Conservation (phyloP, 2,329 filamentous ascomycete genomes). For the Aspergillus novoparasiticus region DNA sequence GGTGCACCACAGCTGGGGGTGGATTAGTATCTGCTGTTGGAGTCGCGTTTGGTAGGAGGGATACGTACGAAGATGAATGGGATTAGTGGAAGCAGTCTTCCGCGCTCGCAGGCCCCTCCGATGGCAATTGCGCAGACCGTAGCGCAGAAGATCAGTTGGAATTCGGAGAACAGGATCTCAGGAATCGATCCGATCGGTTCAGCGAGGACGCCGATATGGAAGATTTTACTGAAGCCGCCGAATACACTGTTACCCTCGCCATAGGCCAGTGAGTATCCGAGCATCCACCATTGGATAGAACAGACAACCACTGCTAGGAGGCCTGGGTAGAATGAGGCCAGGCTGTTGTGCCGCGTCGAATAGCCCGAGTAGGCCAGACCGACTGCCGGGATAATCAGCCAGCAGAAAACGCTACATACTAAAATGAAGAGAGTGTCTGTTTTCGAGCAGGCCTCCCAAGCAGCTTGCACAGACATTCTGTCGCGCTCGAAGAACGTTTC, state of each 20-base stretch:
- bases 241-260: constrained; percentile 50
- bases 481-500: background rate
- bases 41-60: background rate
- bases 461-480: constrained; percentile 38
- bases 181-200: constrained; percentile 55
- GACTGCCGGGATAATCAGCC: constrained; percentile 56
- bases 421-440: constrained; percentile 56
- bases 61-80: constrained; percentile 49
- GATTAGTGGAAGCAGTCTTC: constrained; percentile 49
- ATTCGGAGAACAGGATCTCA: constrained; percentile 55
- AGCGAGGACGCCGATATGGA: constrained; percentile 50
- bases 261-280: constrained; percentile 54
- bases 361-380: constrained; percentile 55
- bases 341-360: constrained; percentile 51
- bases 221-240: constrained; percentile 49
- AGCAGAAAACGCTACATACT: constrained; percentile 56
- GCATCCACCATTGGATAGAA: constrained; percentile 54
- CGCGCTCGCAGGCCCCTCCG: constrained; percentile 53
- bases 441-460: constrained; percentile 55
- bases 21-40: background rate
- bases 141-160: constrained; percentile 54
- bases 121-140: constrained; percentile 56
- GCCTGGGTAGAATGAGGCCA: constrained; percentile 53
- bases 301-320: constrained; percentile 52
- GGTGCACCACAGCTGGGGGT: constrained; percentile 49